phyloP scores from a whole-genome alignment of 2,329 filamentous ascomycete species.

The Microdochium nivale region DNA sequence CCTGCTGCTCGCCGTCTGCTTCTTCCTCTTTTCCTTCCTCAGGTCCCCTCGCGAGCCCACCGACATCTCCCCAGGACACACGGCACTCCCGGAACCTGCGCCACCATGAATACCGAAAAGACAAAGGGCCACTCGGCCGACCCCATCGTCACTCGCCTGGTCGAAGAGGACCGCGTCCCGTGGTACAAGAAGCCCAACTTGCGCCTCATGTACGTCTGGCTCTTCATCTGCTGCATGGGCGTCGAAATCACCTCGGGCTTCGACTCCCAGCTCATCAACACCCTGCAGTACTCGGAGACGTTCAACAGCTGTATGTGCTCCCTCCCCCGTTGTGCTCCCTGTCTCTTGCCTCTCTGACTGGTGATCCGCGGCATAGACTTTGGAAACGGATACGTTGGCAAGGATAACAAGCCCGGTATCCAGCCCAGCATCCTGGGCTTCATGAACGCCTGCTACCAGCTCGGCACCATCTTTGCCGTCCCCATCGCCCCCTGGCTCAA shows the following conservation, averaged over 20 bases:
- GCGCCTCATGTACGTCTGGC: neutral
- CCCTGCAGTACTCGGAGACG: slow-evolving; percentile 27
- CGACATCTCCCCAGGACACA: neutral
- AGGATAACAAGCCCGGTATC: neutral
- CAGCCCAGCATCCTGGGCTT: slow-evolving; percentile 44
- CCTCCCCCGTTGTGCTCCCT: neutral
- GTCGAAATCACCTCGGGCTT: slow-evolving; percentile 29
- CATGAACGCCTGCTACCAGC: slow-evolving; percentile 48
- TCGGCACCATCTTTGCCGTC: slow-evolving; percentile 47
- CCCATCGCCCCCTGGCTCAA: slow-evolving; percentile 12
- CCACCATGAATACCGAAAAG: neutral
- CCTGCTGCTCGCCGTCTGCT: neutral
- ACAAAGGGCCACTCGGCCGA: neutral
- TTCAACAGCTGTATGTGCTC: slow-evolving; percentile 25
- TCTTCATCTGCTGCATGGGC: neutral
- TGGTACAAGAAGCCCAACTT: neutral
- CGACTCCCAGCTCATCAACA: slow-evolving; percentile 36
- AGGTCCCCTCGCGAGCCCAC: neutral
- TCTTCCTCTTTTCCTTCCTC: neutral
- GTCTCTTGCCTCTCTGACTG: neutral
- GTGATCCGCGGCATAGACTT: slow-evolving; percentile 27
- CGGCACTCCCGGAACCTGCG: neutral
- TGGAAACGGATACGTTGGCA: slow-evolving; percentile 14
- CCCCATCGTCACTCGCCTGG: neutral
- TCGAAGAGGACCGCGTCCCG: neutral